Conservation (phyloP, 2,329 filamentous ascomycete species). For the Scleromitrula shiraiana region DNA sequence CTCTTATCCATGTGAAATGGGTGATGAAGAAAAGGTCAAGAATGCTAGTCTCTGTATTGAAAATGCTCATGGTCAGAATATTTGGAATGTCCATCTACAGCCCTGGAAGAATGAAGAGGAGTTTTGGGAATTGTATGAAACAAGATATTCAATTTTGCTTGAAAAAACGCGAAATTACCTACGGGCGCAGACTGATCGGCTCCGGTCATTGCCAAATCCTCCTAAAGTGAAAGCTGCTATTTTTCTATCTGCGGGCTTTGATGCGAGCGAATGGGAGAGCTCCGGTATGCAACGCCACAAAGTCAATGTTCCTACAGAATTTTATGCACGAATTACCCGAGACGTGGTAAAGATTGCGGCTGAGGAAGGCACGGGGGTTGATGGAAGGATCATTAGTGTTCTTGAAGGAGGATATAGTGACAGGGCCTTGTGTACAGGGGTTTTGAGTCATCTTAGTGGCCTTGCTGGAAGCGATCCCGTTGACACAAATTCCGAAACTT, state of each 20-base stretch:
- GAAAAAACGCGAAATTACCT: slow-evolving; percentile 76
- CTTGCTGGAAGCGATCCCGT: slow-evolving; percentile 52
- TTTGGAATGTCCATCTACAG: slow-evolving; percentile 95
- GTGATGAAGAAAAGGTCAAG: slow-evolving; percentile 87
- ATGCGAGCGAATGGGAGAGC: slow-evolving; percentile 92
- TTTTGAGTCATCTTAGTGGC: slow-evolving; percentile 83
- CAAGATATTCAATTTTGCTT: slow-evolving; percentile 66
- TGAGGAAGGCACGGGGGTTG: slow-evolving; percentile 67
- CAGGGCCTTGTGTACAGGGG: slow-evolving; percentile 77
- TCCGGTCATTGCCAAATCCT: slow-evolving; percentile 48
- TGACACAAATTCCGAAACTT: slow-evolving; percentile 31
- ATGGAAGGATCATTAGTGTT: slow-evolving; percentile 85
- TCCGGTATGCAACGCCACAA: slow-evolving; percentile 91
- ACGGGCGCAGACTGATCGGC: slow-evolving; percentile 59
- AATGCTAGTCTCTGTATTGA: slow-evolving; percentile 93
- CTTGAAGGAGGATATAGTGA: slow-evolving; percentile 96
- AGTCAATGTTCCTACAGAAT: slow-evolving; percentile 92
- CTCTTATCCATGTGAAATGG: slow-evolving; percentile 90
- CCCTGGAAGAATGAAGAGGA: slow-evolving; percentile 74
- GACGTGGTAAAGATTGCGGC: slow-evolving; percentile 78
- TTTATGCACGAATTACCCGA: slow-evolving; percentile 83
- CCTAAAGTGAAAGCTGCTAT: slow-evolving; percentile 73
- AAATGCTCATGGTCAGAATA: slow-evolving; percentile 83
- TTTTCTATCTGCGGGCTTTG: slow-evolving; percentile 92
- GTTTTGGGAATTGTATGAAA: slow-evolving; percentile 84